Evolutionary conservation across 2,329 filamentous ascomycete genomes (phyloP).

Genomic region (Helotiales sp.): DNA sequence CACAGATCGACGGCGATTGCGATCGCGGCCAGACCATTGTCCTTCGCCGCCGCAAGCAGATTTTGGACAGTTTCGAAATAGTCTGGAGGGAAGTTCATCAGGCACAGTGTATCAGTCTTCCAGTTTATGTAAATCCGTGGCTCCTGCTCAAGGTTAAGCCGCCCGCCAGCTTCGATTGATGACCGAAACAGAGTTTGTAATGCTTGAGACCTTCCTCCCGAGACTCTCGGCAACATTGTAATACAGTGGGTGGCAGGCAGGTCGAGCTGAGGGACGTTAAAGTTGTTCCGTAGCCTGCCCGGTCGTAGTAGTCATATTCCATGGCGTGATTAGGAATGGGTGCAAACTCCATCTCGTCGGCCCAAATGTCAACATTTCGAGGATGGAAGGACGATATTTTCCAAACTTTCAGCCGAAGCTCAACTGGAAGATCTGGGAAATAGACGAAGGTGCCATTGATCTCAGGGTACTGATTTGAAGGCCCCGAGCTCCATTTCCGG

Average conservation of each 20-base stretch:
- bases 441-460: background rate
- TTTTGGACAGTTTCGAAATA: background rate
- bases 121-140: conserved; percentile 1
- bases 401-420: conserved; percentile 4
- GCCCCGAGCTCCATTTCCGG: background rate
- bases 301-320: background rate
- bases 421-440: conserved; percentile 1
- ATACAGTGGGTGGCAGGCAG: background rate
- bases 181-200: background rate
- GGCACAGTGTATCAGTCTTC: background rate
- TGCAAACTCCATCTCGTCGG: too few relatives aligned
- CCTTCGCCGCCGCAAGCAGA: background rate
- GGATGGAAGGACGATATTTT: background rate
- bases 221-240: background rate
- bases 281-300: background rate
- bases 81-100: background rate
- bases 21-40: background rate
- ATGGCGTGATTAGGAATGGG: background rate
- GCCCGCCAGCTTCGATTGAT: background rate
- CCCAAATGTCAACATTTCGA: background rate
- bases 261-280: background rate
- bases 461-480: too few relatives aligned
- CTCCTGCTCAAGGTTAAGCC: background rate
- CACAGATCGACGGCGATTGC: background rate
- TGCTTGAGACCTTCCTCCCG: background rate